Conservation (phyloP, 768 basidiomycete species). For the Cyclocybe cylindracea region DNA sequence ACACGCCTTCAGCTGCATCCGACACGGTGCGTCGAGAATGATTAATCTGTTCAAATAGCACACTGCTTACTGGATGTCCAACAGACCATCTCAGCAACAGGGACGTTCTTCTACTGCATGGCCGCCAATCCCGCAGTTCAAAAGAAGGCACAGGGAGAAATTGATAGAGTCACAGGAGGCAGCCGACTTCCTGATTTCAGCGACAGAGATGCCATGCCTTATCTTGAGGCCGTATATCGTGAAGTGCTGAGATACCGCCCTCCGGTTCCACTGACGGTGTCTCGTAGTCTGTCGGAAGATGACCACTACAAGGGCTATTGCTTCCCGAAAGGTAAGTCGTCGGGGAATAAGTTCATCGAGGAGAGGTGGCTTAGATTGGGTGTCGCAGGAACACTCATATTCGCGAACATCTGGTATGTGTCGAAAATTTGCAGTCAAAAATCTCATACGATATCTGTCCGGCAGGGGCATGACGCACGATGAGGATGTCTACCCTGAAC, state of each 20-base stretch:
- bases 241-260: conserved; percentile 2
- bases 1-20: conserved; percentile 6
- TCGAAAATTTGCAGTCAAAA: too few species aligned
- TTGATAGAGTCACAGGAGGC: conserved; percentile 31
- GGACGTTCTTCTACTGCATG: conserved; percentile 30
- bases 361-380: too few species aligned
- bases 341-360: too few species aligned
- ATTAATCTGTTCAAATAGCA: background rate
- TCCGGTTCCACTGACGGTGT: too few species aligned
- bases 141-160: conserved; percentile 32
- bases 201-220: conserved; percentile 29
- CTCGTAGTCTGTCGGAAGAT: too few species aligned
- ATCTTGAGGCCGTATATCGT: conserved; percentile 21
- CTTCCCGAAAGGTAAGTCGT: too few species aligned
- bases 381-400: too few species aligned
- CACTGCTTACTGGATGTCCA: background rate
- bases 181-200: conserved; percentile 28
- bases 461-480: too few species aligned
- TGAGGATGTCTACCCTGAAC: too few species aligned
- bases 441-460: too few species aligned
- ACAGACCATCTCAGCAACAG: conserved; percentile 15
- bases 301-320: too few species aligned
- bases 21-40: conserved; percentile 5
- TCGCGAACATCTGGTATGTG: too few species aligned
- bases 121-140: conserved; percentile 29